Evolutionary conservation across 2,329 filamentous ascomycete species (phyloP), one percentile per base, ranked within the genome.

Genomic region (Talaromyces sp.): DNA sequence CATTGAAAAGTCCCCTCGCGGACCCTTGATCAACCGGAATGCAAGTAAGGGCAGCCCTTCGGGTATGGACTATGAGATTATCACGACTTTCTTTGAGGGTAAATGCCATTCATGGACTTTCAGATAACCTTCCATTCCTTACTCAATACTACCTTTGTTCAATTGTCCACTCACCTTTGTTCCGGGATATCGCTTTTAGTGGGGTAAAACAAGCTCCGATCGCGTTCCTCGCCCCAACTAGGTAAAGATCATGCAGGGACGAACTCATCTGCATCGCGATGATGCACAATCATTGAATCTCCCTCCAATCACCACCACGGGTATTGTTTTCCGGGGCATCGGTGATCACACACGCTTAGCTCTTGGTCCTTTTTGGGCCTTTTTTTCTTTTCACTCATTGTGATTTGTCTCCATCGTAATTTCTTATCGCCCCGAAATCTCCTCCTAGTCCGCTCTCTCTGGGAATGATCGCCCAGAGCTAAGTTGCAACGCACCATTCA

Each of bases 1-100:
- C 59, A 63, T 63, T 59, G 58, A 55, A 52, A 32, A 47, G 41
- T 57, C 58, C 57, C 58, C 58, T 63, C 56, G 59, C 54, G 52
- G 51, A 47, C 61, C 62, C 62, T 64, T 61, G 61, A 64, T 64
- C 52, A 50, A 50, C 51, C 37, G 49, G 61, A 63, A 62, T 63
- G 52, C 47, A 63, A 54, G 61, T 60, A 64, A 64, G 61, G 62
- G 59, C 36, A 58, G 44, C 46, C 20, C 46, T 44, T 55, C 49
- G 47, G 54, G 49, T 54, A 60, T 56, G 56, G 45, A 42, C 44
- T 46, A 52, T 47, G 45, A 27, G 17, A 24, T 11, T 37, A 24
- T 36, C 35, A 19, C 30, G 19, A 20, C 5, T 16, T n/a, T 32
- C 30, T 9, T 17, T n/a, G 13, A 33, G 4, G 7, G 8, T 27